Base-by-base conservation (phyloP, 768 basidiomycete species). In the Suillus variegatus region DNA sequence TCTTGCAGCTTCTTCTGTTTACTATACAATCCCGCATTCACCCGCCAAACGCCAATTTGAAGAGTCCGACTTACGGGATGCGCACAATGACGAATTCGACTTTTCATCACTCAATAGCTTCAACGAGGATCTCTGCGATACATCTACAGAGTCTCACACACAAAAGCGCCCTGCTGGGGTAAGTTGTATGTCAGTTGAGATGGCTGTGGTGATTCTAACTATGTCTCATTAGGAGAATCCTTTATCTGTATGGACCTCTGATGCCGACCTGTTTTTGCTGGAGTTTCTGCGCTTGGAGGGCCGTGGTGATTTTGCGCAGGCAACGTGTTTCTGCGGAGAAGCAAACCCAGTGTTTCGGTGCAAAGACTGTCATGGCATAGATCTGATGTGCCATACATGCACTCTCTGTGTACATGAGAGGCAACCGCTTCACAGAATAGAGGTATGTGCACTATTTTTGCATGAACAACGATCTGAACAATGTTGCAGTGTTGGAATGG, bases 401-500 rank as follows among this genome's bases (percentile, higher is more conserved):
- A 35, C 51, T 38, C 13, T 66, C 1, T 5, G 13, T 10, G n/a
- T 32, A 16, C 65, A 66, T 25, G 41, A 32, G 44, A 35, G 35
- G 12, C 44, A 44, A 41, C 16, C 41, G 6, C 41, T 41, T 41
- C 41, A 41, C 41, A 41, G 41, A 2, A 41, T 41, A 2, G 49
- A 66, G 65, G 65, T 66, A n/a, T 46, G 44, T 46, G 20, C 20
- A 46, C 44, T 46, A n/a, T 46, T n/a, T 46, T 0, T 46, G 44
- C 44, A n/a, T n/a, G 44, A 46, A n/a, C 44, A 46, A 46, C 3
- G 18, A 46, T 46, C 44, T 46, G 8, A 46, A 20, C 20, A 20
- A 20, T n/a, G 64, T 51, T 63, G 72, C 43, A 12, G 63, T 38
- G 47, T 18, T 74, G 73, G 73, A 70, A 66, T 51, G 67, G 67